Conservation (phyloP, 805 yeast genomes). For the Metschnikowia kofuensis region DNA sequence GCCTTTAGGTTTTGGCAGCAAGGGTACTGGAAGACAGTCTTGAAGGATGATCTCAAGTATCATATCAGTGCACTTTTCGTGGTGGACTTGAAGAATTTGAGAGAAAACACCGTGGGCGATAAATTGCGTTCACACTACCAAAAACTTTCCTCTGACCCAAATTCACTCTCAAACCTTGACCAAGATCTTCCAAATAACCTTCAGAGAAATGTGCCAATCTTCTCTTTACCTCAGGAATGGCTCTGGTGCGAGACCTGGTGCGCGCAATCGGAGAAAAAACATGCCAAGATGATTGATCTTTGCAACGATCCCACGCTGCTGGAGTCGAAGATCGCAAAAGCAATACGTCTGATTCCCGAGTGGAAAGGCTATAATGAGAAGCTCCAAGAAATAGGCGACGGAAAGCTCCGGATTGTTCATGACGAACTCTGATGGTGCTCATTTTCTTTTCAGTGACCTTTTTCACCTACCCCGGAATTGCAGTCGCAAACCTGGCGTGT, state of each 20-base stretch:
- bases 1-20: constrained; percentile 89
- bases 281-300: constrained; percentile 77
- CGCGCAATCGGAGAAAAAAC: constrained; percentile 52
- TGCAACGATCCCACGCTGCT: constrained; percentile 83
- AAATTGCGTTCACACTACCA: constrained; percentile 81
- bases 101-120: constrained; percentile 74
- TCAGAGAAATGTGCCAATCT: constrained; percentile 65
- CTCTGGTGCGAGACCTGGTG: constrained; percentile 96
- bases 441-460: neutral
- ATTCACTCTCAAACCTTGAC: constrained; percentile 77
- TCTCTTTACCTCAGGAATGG: constrained; percentile 79
- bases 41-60: constrained; percentile 59
- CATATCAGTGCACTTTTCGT: constrained; percentile 85
- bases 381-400: constrained; percentile 25
- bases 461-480: constrained; percentile 1
- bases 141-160: constrained; percentile 71
- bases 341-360: constrained; percentile 73
- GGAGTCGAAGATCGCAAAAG: constrained; percentile 74
- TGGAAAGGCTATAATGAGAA: constrained; percentile 68
- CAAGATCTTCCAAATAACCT: constrained; percentile 92
- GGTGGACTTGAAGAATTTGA: constrained; percentile 67
- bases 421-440: constrained; percentile 13
- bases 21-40: constrained; percentile 79
- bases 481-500: neutral
- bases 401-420: constrained; percentile 8